Base-by-base conservation (phyloP, 257 asterid genomes). In the Catharanthus roseus region DNA sequence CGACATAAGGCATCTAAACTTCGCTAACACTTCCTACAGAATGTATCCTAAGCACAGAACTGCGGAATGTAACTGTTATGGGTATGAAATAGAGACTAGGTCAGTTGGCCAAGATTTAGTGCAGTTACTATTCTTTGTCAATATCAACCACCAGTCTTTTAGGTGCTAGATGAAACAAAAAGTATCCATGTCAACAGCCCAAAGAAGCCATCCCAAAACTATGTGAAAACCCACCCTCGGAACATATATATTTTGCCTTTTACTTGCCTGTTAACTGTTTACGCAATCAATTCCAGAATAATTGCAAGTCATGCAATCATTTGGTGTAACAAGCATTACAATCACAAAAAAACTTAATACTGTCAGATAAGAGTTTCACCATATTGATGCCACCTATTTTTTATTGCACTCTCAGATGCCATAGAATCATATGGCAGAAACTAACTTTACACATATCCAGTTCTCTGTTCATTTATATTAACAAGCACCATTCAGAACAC, bases 101-200 rank as follows among this genome's bases (percentile, higher is more conserved):
- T 51, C 31, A 62, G 42, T 33, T 13, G 44, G 67, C 63, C 50
- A 33, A 66, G 66, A 28, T 10, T 71, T 44, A 44, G 75, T 36
- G 63, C 45, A 65, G 67, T 41, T 47, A 24, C 44, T 67, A 66
- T 65, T 62, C 65, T 72, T 69, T 65, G 72, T 72, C 41, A n/a
- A 38, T 68, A 68, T 53, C 24, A 41, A 69, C 23, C 61, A 41
- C 34, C 16, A 10, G 67, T 44, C 60, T 50, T 56, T 44, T 24
- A 66, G 47, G 55, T 50, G 44, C 53, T 36, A 53, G 33, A 29
- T n/a, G n/a, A 28, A 66, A 13, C 26, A 23, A 29, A 56, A 23
- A 67, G 29, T 15, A 47, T 3, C 29, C 51, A 68, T 31, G 34
- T 6, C n/a, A 58, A 67, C 44, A 36, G 42, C 62, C 69, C 68